Base-by-base conservation (phyloP, 2,329 filamentous ascomycete genomes). In the Nigrograna mackinnonii region DNA sequence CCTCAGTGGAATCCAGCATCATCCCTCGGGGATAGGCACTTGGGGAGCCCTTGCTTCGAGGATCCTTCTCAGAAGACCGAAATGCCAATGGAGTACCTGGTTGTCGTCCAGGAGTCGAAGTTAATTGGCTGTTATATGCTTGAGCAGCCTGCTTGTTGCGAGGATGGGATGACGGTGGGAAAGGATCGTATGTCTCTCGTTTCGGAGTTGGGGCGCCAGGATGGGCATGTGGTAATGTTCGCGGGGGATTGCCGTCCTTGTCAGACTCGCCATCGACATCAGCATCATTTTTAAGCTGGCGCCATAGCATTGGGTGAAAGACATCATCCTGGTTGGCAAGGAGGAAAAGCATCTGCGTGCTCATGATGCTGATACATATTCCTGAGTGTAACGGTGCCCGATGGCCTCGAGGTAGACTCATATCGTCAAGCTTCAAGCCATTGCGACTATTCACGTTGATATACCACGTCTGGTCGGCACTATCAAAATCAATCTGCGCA, bases 271-370 rank as follows among this genome's bases (percentile, higher is more conserved):
- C 63, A 19, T 63, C 56, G 16, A 62, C 60, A 24, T 67, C 65
- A 16, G 30, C 50, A 40, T 63, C 61, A 37, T 54, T 63, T 43
- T 60, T 66, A 11, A 87, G 83, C 54, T 87, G 66, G 31, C 64
- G 61, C 80, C 88, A 79, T 61, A 87, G 91, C 57, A 73, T 80
- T 17, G 79, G 79, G 60, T 87, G 82, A 46, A 95, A 84, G 35
- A 80, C 77, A 19, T 91, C 77, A 18, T 82, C 80, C 42, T 88
- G 85, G 18, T 83, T 83, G 1, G 94, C 92, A n/a, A 95, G 82
- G 35, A 96, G 89, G 69, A 99, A 99, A 78, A 97, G 92, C 94
- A 99, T 99, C 73, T 99, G 92, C 1, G 94, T 88, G 39, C 89
- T 89, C 57, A 87, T 87, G 61, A 97, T 89, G 62, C 96, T 91